phyloP scores from a whole-genome alignment of 1,284 basidiomycete species.

The Sporisorium exsertum region DNA sequence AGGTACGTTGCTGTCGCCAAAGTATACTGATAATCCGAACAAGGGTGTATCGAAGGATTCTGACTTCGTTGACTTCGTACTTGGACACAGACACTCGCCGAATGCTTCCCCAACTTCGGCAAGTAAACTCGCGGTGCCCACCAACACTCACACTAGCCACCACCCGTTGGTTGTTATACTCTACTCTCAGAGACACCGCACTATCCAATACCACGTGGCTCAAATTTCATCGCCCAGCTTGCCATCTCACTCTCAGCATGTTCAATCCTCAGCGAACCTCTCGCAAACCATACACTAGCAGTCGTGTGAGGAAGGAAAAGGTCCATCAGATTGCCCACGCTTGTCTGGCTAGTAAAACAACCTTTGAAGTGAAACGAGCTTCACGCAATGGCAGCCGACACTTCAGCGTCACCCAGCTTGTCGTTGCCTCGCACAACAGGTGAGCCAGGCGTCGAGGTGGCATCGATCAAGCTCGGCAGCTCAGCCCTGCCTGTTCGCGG shows the following conservation, averaged over 20 bases:
- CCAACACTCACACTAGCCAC: background rate
- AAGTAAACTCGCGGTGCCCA: conserved; percentile 14
- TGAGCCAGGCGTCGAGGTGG: conserved; percentile 26
- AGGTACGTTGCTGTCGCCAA: conserved; percentile 39
- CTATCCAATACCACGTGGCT: background rate
- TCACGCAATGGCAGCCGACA: conserved; percentile 33
- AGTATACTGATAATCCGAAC: background rate
- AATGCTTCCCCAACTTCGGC: conserved; percentile 48
- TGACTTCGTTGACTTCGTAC: background rate
- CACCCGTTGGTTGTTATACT: background rate
- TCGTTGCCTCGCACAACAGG: conserved; percentile 16
- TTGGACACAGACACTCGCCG: conserved; percentile 32
- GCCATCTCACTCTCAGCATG: background rate
- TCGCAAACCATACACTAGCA: background rate
- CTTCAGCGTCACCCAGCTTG: conserved; percentile 29
- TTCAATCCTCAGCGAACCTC: background rate
- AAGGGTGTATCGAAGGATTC: background rate
- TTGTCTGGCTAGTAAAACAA: background rate
- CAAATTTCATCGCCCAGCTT: background rate
- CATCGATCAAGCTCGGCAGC: conserved; percentile 33
- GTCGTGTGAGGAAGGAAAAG: background rate
- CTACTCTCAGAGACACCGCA: background rate
- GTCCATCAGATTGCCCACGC: background rate
- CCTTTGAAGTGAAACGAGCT: background rate
- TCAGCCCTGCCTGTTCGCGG: background rate